Evolutionary conservation across 2,329 filamentous ascomycete genomes (phyloP).

Genomic region (Aspergillus viridinutans): DNA sequence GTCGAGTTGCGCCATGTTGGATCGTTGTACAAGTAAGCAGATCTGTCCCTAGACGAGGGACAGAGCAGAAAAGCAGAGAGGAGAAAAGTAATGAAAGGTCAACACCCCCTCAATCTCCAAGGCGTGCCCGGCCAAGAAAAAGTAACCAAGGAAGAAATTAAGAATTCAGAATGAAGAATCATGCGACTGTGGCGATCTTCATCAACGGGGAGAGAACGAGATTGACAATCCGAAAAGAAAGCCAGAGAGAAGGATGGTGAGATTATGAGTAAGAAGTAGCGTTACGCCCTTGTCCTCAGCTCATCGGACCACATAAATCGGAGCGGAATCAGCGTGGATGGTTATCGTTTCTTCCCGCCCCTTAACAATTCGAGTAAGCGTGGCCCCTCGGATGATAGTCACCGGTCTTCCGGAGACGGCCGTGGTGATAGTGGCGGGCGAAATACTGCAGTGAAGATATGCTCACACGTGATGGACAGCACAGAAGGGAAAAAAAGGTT

Average conservation of each 20-base stretch:
- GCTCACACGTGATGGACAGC: not conserved
- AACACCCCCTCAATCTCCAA: not conserved
- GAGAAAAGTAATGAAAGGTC: not conserved
- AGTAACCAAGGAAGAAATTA: conserved; percentile 1
- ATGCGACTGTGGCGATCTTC: not conserved
- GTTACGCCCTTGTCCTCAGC: not conserved
- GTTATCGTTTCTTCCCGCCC: not conserved
- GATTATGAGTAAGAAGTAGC: not conserved
- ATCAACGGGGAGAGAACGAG: not conserved
- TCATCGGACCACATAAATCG: not conserved
- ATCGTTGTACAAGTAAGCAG: not conserved
- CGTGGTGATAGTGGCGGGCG: not conserved
- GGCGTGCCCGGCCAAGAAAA: not conserved
- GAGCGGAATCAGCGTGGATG: not conserved
- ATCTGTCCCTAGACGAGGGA: conserved; percentile 2
- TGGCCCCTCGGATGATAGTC: not conserved
- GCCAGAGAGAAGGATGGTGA: not conserved
- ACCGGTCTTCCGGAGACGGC: not conserved
- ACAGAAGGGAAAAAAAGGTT: not conserved
- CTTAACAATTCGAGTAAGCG: not conserved
- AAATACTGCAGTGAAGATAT: not conserved
- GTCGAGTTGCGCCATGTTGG: conserved; percentile 84
- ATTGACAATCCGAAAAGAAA: not conserved
- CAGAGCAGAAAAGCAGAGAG: not conserved
- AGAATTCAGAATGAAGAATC: conserved; percentile 7